Conservation (phyloP, 2,329 filamentous ascomycete species). For the Fusarium algeriense region DNA sequence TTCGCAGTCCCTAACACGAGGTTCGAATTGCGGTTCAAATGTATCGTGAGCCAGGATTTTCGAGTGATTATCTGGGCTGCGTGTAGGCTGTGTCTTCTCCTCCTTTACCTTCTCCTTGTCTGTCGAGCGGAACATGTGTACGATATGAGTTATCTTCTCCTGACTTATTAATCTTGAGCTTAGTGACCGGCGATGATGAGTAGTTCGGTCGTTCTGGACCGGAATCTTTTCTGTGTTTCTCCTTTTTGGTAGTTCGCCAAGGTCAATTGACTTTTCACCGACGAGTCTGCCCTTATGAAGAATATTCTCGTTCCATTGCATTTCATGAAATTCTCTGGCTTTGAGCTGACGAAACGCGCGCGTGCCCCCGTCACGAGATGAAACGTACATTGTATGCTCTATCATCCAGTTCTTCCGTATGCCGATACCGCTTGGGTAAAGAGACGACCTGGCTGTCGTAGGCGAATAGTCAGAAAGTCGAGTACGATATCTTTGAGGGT, state of each 20-base stretch:
- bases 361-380: conserved; percentile 54
- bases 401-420: conserved; percentile 58
- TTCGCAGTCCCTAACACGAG: conserved; percentile 50
- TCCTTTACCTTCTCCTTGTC: conserved; percentile 4
- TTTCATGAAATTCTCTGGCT: conserved; percentile 56
- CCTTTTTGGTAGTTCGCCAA: conserved; percentile 19
- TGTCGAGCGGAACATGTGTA: conserved; percentile 15
- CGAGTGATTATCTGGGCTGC: background rate
- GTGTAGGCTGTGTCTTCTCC: background rate
- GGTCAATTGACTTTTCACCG: conserved; percentile 48
- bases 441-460: conserved; percentile 5
- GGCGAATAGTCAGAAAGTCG: conserved; percentile 56
- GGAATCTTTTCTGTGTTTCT: background rate
- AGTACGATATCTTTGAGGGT: conserved; percentile 55
- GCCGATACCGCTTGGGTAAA: conserved; percentile 48
- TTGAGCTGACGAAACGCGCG: conserved; percentile 53
- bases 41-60: conserved; percentile 11
- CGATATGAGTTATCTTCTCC: conserved; percentile 17
- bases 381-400: conserved; percentile 58
- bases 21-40: conserved; percentile 19
- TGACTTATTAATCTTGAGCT: conserved; percentile 5
- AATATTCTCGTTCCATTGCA: conserved; percentile 54
- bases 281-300: conserved; percentile 50
- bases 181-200: conserved; percentile 3
- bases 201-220: background rate